Evolutionary conservation across 805 yeast species (phyloP).

Genomic region (Peterozyma xylosa): DNA sequence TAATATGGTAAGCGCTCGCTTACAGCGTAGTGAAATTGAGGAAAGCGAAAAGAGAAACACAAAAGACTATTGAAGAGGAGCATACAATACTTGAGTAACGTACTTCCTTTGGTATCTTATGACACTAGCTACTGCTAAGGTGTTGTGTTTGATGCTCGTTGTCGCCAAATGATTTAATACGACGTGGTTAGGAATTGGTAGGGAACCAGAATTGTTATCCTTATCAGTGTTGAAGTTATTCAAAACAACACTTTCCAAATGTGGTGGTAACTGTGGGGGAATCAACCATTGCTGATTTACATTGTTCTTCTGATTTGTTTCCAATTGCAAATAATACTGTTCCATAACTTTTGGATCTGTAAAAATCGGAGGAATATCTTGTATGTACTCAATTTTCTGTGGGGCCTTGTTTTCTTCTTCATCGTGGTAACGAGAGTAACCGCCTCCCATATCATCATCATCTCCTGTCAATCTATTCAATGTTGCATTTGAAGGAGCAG

Average conservation of each 20-base stretch:
- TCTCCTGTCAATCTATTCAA: constrained; percentile 57
- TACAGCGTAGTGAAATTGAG: too few relatives aligned
- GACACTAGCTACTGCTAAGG: constrained; percentile 87
- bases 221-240: constrained; percentile 62
- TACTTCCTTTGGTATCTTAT: constrained; percentile 84
- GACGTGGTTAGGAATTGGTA: constrained; percentile 93
- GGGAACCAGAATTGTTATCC: constrained; percentile 80
- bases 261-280: constrained; percentile 97
- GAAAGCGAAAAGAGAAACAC: too few relatives aligned
- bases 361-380: constrained; percentile 74
- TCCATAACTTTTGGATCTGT: constrained; percentile 86
- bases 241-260: constrained; percentile 85
- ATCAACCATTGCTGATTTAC: constrained; percentile 57
- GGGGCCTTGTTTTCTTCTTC: constrained; percentile 29
- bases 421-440: constrained; percentile 70
- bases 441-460: constrained; percentile 79
- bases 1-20: too few relatives aligned
- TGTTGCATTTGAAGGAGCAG: constrained; percentile 22
- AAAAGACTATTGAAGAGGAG: constrained; percentile 54
- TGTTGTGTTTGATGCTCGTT: constrained; percentile 87
- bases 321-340: constrained; percentile 71
- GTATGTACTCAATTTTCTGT: constrained; percentile 40
- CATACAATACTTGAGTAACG: constrained; percentile 86
- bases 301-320: constrained; percentile 53
- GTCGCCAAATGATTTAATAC: constrained; percentile 94